These are phyloP conservation scores for Phaffia australis DNA, from an alignment of 768 basidiomycete genomes.

Conservation along the genomic window DNA sequence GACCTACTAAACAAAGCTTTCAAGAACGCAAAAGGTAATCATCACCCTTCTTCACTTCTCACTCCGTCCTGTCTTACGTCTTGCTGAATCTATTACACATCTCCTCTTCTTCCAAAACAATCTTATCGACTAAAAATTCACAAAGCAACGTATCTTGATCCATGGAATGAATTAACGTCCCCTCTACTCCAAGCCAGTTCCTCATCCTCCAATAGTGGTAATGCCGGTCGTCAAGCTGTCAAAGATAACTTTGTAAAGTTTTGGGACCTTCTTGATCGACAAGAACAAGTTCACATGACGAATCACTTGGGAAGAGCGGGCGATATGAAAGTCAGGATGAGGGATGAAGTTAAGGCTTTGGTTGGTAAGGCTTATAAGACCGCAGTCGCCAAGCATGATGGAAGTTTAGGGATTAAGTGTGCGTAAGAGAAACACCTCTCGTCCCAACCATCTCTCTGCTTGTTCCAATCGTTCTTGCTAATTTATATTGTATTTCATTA, in stretches of 20 bases:
- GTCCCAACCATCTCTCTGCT: neutral
- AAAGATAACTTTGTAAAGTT: constrained; percentile 21
- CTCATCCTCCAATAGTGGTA: neutral
- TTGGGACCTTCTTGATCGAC: constrained; percentile 22
- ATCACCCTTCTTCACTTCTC: neutral
- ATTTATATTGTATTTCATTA: neutral
- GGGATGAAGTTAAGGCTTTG: constrained; percentile 1
- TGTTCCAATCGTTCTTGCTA: neutral
- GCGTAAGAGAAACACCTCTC: neutral
- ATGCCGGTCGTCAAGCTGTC: constrained; percentile 14
- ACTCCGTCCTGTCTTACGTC: neutral
- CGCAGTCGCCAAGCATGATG: constrained; percentile 5
- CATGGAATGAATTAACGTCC: neutral
- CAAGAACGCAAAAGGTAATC: constrained; percentile 17
- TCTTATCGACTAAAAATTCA: neutral
- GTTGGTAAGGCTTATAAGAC: constrained; percentile 10
- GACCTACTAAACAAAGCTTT: constrained; percentile 22
- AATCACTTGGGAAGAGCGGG: constrained; percentile 6
- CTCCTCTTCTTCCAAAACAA: neutral
- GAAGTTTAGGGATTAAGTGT: constrained; percentile 13
- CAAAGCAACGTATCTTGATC: constrained; percentile 19
- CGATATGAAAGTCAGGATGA: constrained; percentile 14
- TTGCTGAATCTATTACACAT: neutral
- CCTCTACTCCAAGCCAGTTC: constrained; percentile 1
- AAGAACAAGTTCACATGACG: constrained; percentile 13